phyloP scores from a whole-genome alignment of 139 green algal species.

The Chlorella sp. region DNA sequence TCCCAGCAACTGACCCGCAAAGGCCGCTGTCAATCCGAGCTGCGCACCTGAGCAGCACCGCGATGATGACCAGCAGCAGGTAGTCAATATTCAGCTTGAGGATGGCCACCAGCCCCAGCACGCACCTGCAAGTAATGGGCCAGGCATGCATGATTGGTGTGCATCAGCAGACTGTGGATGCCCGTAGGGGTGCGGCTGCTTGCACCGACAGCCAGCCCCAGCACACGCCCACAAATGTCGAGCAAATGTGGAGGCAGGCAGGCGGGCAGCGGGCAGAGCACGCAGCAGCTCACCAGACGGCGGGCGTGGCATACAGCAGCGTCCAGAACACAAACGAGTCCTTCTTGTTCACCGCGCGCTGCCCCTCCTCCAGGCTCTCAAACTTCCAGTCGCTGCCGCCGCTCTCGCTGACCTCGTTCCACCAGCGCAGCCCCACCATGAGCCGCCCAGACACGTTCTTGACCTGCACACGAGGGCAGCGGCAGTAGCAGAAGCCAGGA shows the following conservation, averaged over 20 bases:
- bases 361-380: slow-evolving; percentile 84
- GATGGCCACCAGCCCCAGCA: slow-evolving; percentile 73
- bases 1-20: no score
- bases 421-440: slow-evolving; percentile 95
- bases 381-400: slow-evolving; percentile 94
- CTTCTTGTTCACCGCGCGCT: slow-evolving; percentile 71
- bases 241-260: no score
- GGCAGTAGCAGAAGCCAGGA: no score
- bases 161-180: no score
- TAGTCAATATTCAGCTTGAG: slow-evolving; percentile 83
- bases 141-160: no score
- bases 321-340: slow-evolving; percentile 85
- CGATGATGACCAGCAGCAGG: slow-evolving; percentile 88
- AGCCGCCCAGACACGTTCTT: slow-evolving; percentile 96
- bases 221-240: no score
- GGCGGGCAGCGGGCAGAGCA: no score
- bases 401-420: slow-evolving; percentile 92
- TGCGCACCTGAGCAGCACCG: slow-evolving; percentile 59
- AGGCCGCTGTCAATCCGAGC: no score
- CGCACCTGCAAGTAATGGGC: no score
- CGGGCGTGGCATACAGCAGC: slow-evolving; percentile 67
- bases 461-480: slow-evolving; percentile 54
- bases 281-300: slow-evolving; percentile 56
- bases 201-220: no score
- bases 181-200: no score